Evolutionary conservation across 2,329 filamentous ascomycete species (phyloP).

Genomic region (Alternaria brassicae): DNA sequence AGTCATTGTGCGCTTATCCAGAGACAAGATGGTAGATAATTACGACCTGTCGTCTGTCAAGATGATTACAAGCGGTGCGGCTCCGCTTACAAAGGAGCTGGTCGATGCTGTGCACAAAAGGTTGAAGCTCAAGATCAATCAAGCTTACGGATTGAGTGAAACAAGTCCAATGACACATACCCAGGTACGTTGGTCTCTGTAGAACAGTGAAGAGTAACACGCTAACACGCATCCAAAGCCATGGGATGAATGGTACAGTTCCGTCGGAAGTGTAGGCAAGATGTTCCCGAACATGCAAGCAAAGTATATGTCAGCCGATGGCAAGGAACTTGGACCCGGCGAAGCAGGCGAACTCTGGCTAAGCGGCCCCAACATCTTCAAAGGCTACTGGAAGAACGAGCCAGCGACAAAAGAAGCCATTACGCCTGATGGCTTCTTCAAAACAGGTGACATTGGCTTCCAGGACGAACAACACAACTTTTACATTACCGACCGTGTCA

Average conservation of each 20-base stretch:
- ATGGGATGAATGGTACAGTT: constrained; percentile 35
- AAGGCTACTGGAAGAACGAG: constrained; percentile 76
- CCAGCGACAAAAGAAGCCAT: constrained; percentile 73
- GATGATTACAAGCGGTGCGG: constrained; percentile 85
- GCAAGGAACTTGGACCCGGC: constrained; percentile 65
- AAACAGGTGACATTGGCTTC: constrained; percentile 41
- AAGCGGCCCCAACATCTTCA: constrained; percentile 79
- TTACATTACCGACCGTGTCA: constrained; percentile 42
- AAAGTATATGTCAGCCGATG: constrained; percentile 72
- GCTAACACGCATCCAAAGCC: constrained; percentile 15
- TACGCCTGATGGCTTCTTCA: constrained; percentile 70
- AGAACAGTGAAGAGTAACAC: too few relatives aligned
- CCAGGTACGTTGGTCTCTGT: constrained; percentile 18
- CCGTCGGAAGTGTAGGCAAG: constrained; percentile 75
- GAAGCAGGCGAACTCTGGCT: constrained; percentile 68
- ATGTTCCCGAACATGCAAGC: constrained; percentile 79
- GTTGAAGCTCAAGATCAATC: constrained; percentile 57
- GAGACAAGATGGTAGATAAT: constrained; percentile 76
- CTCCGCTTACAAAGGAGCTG: constrained; percentile 80
- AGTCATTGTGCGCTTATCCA: constrained; percentile 77
- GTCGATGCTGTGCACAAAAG: constrained; percentile 76
- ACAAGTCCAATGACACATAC: constrained; percentile 36
- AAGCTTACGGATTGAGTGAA: constrained; percentile 36
- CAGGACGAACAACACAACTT: constrained; percentile 36
- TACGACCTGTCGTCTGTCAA: constrained; percentile 80